phyloP scores from a whole-genome alignment of 768 basidiomycete genomes.

The Auricularia heimuer region DNA sequence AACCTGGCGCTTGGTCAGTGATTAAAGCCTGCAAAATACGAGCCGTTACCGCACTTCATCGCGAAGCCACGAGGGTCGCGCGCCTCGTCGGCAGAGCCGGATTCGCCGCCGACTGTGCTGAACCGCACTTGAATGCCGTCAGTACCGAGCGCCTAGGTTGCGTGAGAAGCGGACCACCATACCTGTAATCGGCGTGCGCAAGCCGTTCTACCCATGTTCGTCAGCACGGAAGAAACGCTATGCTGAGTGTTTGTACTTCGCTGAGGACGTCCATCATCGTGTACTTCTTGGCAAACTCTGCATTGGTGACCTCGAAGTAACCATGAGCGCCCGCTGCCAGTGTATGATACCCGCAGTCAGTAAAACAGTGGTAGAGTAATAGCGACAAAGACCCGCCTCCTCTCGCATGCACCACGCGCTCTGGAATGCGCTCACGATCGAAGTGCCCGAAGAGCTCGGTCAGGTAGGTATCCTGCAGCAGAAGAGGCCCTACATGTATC shows the following conservation, averaged over 20 bases:
- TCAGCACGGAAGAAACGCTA: slow-evolving; percentile 12
- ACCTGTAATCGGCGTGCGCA: slow-evolving; percentile 25
- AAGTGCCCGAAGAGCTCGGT: slow-evolving; percentile 66
- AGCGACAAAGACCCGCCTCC: neutral
- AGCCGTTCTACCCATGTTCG: slow-evolving; percentile 15
- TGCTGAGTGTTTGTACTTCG: slow-evolving; percentile 19
- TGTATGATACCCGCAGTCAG: neutral
- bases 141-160: neutral
- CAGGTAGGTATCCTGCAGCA: neutral
- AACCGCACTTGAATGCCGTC: slow-evolving; percentile 30
- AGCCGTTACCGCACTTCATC: slow-evolving; percentile 26
- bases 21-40: neutral
- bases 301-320: slow-evolving; percentile 68
- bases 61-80: slow-evolving; percentile 49
- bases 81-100: slow-evolving; percentile 38
- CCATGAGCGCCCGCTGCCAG: slow-evolving; percentile 64
- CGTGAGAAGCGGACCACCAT: neutral
- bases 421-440: slow-evolving; percentile 82
- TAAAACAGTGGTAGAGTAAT: neutral
- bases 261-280: slow-evolving; percentile 27
- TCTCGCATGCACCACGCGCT: slow-evolving; percentile 9
- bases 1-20: slow-evolving; percentile 15
- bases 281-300: slow-evolving; percentile 28
- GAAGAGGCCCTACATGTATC: neutral
- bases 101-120: slow-evolving; percentile 45